Evolutionary conservation across 768 basidiomycete species (phyloP), one percentile per base, ranked within the genome.

Genomic region (Trametes gibbosa): DNA sequence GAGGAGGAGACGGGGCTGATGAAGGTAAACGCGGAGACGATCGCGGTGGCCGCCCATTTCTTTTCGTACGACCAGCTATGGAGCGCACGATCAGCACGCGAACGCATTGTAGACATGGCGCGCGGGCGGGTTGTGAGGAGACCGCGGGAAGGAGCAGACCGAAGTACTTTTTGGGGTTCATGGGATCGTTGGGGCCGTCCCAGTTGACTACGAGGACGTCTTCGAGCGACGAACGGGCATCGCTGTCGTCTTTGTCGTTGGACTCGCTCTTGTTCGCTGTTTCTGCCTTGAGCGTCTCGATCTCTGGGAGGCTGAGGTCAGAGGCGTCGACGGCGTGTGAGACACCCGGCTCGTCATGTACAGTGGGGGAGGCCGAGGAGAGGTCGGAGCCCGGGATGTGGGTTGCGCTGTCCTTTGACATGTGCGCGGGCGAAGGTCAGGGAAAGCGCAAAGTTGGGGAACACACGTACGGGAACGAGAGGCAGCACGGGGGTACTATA

Each of bases 1-100:
- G 87, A 82, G 4, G 90, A 92, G 0, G 88, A 84, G 0, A 90
- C 75, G 0, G 88, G 70, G 16, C 61, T 64, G 43, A 71, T 65
- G 53, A 71, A 69, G 9, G 68, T 68, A 46, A 62, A 69, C 0
- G 63, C 58, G 8, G 68, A 69, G 7, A 69, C 66, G 8, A 64
- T 63, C 10, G 62, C 24, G 5, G 69, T 62, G 3, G 62, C 68
- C 0, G 63, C 79, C 89, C 87, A 89, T 75, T 87, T 89, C 58
- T 73, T 73, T 23, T 68, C 75, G 51, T 76, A 78, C 2, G 76
- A 66, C 87, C 87, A 89, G 64, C 87, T 85, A n/a, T n/a, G n/a
- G n/a, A n/a, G n/a, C n/a, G n/a, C n/a, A n/a, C n/a, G n/a, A n/a
- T n/a, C n/a, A n/a, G n/a, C n/a, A n/a, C n/a, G n/a, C n/a, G n/a